Evolutionary conservation across 2,329 filamentous ascomycete genomes (phyloP), one percentile per base, ranked within the genome.

Genomic region (Paecilomyces formosus): DNA sequence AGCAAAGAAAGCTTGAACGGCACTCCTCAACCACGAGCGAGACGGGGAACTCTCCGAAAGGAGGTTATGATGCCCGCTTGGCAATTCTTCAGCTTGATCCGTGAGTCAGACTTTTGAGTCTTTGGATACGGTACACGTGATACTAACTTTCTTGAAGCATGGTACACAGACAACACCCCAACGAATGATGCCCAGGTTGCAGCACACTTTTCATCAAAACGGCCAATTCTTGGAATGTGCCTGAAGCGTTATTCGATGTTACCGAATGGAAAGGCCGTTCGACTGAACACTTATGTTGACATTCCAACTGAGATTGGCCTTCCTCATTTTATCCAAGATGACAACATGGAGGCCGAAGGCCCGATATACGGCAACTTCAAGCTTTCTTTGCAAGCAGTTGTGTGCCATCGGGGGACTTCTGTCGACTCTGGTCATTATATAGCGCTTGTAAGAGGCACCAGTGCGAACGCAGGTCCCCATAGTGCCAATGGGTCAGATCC

Each of bases 31-130:
- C 61, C 62, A 4, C 66, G 70, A 39, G 60, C 64, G 7, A 69
- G 72, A 13, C 73, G 66, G 57, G 75, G 75, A 45, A 79, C 77
- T 33, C 73, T 81, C 55, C 74, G 82, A 63, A 96, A 93, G 69
- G 92, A 96, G 66, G 89, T 97, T 13, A 87, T 93, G 59, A 96
- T 97, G 79, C 93, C 93, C 39, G 94, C 94, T 1, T 97, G 92
- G 92, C 93, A 97, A 68, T 96, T 97, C 69, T 97, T 97, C 76
- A 91, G 89, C 68, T 79, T 97, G 26, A 91, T 97, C 66, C 92
- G 89, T 92, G 78, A 76, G 88, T 81, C 45, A 18, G 7, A 18
- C 39, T 45, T 45, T 18, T 8, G 18, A 39, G 8, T 18, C 7
- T n/a, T 21, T 2, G n/a, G 9, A 18, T 9, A 45, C 2, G 9